These are phyloP conservation scores for Trapa incisa DNA, from an alignment of 345 rosid species.

Conservation along the genomic window DNA sequence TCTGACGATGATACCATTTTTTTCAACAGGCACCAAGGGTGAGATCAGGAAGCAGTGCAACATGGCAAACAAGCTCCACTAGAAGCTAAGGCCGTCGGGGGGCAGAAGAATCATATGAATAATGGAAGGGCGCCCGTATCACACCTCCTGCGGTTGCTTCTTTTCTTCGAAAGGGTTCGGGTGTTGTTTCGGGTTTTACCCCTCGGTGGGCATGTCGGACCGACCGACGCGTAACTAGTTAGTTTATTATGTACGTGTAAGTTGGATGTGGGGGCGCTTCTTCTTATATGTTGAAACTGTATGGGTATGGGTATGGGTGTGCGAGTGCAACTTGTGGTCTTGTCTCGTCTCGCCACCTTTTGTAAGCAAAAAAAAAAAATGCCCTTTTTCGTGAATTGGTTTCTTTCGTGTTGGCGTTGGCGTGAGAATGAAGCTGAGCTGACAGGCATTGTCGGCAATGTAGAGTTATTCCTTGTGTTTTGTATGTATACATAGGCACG, in stretches of 20 bases:
- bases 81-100: neutral
- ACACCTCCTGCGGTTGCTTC: neutral
- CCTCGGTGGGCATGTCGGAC: neutral
- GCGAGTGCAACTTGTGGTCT: neutral
- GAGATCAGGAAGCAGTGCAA: conserved; percentile 90
- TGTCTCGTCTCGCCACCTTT: neutral
- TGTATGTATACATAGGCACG: too few species aligned
- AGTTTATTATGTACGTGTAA: neutral
- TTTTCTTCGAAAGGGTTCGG: neutral
- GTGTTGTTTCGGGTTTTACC: neutral
- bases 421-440: neutral
- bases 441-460: neutral
- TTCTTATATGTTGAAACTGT: too few species aligned
- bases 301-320: neutral
- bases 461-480: too few species aligned
- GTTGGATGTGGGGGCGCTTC: neutral
- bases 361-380: too few species aligned
- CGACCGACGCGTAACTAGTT: neutral
- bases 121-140: neutral
- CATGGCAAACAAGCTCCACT: conserved; percentile 72
- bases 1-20: too few species aligned
- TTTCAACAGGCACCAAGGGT: conserved; percentile 65
- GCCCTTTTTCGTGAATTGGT: neutral
- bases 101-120: neutral
- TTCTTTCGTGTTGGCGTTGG: neutral